Evolutionary conservation across 116 monocot genomes (phyloP), one percentile per base, ranked within the genome.

Genomic region (Trichopus zeylanicus): DNA sequence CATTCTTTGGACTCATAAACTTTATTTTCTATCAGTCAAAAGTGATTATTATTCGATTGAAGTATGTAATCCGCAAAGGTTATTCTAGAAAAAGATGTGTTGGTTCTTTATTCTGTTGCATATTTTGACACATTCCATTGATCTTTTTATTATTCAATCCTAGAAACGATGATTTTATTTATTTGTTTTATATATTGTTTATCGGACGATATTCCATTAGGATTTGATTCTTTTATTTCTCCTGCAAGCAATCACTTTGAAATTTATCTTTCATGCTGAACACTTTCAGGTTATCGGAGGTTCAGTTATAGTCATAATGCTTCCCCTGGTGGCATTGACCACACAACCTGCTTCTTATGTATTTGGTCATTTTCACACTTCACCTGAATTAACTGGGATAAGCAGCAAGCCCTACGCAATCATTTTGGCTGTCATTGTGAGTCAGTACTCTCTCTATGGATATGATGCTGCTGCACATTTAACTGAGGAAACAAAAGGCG

Each of bases 401-500:
- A 61, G 24, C 1, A 83, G 91, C 80, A 75, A 63, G 22, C 51
- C 73, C 1, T 91, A 91, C 34, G 86, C 80, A 19, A 73, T 62
- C 23, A 59, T 91, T 26, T 67, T 91, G 11, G 68, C 86, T 8
- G 29, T 86, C 59, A 65, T 83, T 35, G 83, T 86, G 21, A 91
- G 87, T 46, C 83, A 91, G 52, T 91, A 91, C 69, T 86, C 86
- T 56, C 60, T 91, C 53, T 83, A 78, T 11, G 91, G 91, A 39
- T 91, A 86, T 29, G 91, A 86, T 59, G 86, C 91, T 15, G 86
- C 91, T 11, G 91, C 91, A 30, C 91, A 91, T 67, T 56, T 86
- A 42, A 92, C 92, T 19, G 87, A 92, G 71, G 92, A 92, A 62
- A 92, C 92, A 13, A 87, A 73, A 55, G 87, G 86, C n/a, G 91